These are phyloP conservation scores for Epichloe gansuensis DNA, from an alignment of 2,329 filamentous ascomycete species.

Conservation along the genomic window DNA sequence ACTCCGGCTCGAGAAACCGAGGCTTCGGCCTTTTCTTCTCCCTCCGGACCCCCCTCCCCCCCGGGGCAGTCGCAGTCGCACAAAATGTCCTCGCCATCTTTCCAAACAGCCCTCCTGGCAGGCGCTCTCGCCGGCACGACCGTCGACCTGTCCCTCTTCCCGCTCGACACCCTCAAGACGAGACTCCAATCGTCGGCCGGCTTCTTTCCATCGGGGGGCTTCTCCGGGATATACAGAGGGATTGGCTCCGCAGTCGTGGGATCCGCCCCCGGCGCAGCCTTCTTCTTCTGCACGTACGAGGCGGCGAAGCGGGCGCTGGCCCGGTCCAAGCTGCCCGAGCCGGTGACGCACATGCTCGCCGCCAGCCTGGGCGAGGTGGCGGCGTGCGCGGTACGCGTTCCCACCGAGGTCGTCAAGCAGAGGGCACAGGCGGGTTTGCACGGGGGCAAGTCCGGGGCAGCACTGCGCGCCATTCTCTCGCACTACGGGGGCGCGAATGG, in stretches of 20 bases:
- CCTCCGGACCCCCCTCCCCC: no score
- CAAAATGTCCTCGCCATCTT: slow-evolving; percentile 23
- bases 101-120: slow-evolving; percentile 54
- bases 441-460: slow-evolving; percentile 52
- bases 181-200: slow-evolving; percentile 73
- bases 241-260: slow-evolving; percentile 82
- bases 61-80: no score
- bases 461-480: slow-evolving; percentile 57
- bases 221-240: slow-evolving; percentile 85
- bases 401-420: slow-evolving; percentile 96
- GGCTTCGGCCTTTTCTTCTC: not conserved
- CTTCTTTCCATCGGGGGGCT: slow-evolving; percentile 79
- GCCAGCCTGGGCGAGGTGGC: slow-evolving; percentile 80
- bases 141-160: slow-evolving; percentile 92
- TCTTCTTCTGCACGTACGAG: slow-evolving; percentile 97
- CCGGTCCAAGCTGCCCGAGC: slow-evolving; percentile 23
- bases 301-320: slow-evolving; percentile 41
- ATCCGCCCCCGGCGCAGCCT: slow-evolving; percentile 82
- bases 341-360: slow-evolving; percentile 64
- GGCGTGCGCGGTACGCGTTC: slow-evolving; percentile 83
- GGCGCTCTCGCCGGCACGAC: slow-evolving; percentile 88
- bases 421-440: slow-evolving; percentile 80
- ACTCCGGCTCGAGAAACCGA: not conserved
- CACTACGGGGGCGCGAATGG: slow-evolving; percentile 28
- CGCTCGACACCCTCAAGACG: slow-evolving; percentile 97